Conservation (phyloP, 495 filamentous ascomycete genomes). For the Neurospora pannonica region DNA sequence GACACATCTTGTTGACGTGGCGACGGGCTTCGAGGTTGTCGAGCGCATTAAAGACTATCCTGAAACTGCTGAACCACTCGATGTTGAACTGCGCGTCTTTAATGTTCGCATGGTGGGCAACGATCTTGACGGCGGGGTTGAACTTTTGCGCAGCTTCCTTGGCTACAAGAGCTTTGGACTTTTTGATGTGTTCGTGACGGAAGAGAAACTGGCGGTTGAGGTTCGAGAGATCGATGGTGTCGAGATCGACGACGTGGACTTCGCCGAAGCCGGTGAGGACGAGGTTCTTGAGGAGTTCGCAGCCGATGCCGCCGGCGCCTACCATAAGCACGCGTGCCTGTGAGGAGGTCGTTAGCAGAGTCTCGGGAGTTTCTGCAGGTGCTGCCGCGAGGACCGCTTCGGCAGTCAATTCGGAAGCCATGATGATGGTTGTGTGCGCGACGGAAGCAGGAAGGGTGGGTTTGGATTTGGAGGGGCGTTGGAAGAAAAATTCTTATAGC, state of each 20-base stretch:
- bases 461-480: neutral
- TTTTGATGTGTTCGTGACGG: conserved; percentile 94
- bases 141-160: conserved; percentile 88
- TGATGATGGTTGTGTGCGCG: conserved; percentile 1
- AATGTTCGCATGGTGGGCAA: conserved; percentile 90
- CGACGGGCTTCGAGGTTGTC: conserved; percentile 92
- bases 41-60: conserved; percentile 89
- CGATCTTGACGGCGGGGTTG: conserved; percentile 79
- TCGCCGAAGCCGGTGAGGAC: conserved; percentile 89
- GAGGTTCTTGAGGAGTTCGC: conserved; percentile 95
- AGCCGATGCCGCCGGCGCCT: conserved; percentile 93
- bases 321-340: conserved; percentile 89
- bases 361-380: neutral
- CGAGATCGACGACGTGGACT: conserved; percentile 91
- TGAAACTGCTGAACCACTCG: conserved; percentile 78
- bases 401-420: conserved; percentile 1
- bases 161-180: conserved; percentile 89
- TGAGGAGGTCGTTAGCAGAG: conserved; percentile 21
- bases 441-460: neutral
- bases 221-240: conserved; percentile 97
- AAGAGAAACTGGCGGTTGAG: conserved; percentile 98
- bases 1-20: conserved; percentile 96
- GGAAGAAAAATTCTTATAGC: neutral
- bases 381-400: neutral
- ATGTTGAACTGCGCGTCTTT: conserved; percentile 88